phyloP scores from a whole-genome alignment of 2,329 filamentous ascomycete genomes.

The Trichoderma cornu-damae region DNA sequence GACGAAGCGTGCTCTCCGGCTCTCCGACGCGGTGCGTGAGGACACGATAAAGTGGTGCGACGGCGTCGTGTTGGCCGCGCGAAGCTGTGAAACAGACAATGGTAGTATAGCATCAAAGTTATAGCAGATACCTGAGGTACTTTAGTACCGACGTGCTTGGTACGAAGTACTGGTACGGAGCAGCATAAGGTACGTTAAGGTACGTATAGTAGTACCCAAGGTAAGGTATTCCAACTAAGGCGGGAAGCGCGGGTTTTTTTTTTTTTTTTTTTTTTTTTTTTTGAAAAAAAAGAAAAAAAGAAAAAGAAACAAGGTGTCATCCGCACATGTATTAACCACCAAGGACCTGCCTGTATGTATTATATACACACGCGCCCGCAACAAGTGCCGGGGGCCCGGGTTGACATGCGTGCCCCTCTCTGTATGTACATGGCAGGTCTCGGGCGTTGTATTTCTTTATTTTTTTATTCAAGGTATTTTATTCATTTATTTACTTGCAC shows the following conservation, averaged over 20 bases:
- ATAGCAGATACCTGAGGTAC: not conserved
- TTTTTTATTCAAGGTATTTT: not conserved
- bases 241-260: no score
- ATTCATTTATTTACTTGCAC: no score
- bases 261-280: no score
- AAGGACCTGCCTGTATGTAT: not conserved
- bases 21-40: not conserved
- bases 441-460: not conserved
- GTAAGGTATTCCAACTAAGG: no score
- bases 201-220: no score
- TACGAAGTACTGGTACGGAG: not conserved
- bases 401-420: not conserved
- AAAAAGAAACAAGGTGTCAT: not conserved
- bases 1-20: no score
- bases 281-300: no score
- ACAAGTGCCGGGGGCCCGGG: not conserved
- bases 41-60: not conserved
- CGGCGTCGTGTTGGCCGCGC: not conserved
- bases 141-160: not conserved
- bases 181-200: no score
- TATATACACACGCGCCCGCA: not conserved
- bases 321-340: not conserved
- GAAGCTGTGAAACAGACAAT: not conserved
- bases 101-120: no score
- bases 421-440: not conserved